Conservation (phyloP, 1,139 yeast genomes). For the Eremothecium coryli region DNA sequence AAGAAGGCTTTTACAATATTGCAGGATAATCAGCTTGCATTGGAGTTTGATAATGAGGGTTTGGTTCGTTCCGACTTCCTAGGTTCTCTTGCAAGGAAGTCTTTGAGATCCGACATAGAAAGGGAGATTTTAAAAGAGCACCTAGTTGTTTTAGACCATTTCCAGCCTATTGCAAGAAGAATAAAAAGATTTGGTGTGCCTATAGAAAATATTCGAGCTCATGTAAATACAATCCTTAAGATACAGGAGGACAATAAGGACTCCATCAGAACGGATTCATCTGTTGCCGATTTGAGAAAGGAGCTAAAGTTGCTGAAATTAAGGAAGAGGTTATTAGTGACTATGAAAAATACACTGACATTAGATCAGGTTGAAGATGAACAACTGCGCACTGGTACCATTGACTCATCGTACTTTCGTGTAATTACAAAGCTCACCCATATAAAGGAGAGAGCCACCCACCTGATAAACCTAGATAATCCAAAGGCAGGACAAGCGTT, state of each 20-base stretch:
- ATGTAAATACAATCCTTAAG: constrained; percentile 34
- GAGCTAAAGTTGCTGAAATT: constrained; percentile 34
- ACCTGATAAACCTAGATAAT: constrained; percentile 57
- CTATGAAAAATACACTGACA: constrained; percentile 58
- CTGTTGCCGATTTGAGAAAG: constrained; percentile 20
- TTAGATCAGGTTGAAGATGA: constrained; percentile 66
- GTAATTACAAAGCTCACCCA: constrained; percentile 52
- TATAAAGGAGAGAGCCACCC: constrained; percentile 60
- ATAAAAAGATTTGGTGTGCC: constrained; percentile 33
- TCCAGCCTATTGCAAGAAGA: constrained; percentile 43
- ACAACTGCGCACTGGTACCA: constrained; percentile 37
- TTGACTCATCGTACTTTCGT: constrained; percentile 52
- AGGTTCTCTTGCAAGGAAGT: constrained; percentile 51
- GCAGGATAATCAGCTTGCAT: constrained; percentile 34
- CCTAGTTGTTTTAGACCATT: constrained; percentile 48
- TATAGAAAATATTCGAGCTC: constrained; percentile 38
- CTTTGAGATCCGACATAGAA: constrained; percentile 61
- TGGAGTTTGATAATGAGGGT: constrained; percentile 31
- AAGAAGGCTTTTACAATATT: constrained; percentile 37
- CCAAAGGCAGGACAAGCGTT: constrained; percentile 65
- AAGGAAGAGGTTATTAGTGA: constrained; percentile 47
- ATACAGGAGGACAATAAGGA: constrained; percentile 6
- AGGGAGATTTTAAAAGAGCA: constrained; percentile 61
- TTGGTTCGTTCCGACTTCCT: constrained; percentile 45
- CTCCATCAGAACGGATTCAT: constrained; percentile 7